phyloP scores from a whole-genome alignment of 1,284 basidiomycete genomes.

The Athelia psychrophila region DNA sequence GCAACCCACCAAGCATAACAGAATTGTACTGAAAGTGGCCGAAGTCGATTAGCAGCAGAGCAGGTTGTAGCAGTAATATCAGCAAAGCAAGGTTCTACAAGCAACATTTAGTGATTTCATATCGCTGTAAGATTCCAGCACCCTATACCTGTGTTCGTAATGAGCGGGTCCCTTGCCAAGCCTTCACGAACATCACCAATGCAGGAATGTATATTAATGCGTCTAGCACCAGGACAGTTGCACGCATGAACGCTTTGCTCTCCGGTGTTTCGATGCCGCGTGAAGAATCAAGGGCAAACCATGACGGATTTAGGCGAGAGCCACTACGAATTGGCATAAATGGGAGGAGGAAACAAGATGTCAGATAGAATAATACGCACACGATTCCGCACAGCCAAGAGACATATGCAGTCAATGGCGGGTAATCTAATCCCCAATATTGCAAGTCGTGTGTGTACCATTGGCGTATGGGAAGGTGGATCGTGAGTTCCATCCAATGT shows the following conservation, averaged over 20 bases:
- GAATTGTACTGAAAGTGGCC: conserved; percentile 96
- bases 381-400: conserved; percentile 77
- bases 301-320: conserved; percentile 62
- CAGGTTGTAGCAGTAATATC: conserved; percentile 81
- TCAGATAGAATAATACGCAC: conserved; percentile 32
- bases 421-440: conserved; percentile 94
- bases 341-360: conserved; percentile 5
- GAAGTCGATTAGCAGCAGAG: conserved; percentile 82
- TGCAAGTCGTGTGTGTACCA: conserved; percentile 89
- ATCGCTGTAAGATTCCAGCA: background rate
- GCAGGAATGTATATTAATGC: conserved; percentile 76
- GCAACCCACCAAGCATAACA: conserved; percentile 74
- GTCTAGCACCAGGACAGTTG: conserved; percentile 73
- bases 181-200: conserved; percentile 55
- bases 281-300: conserved; percentile 75
- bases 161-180: conserved; percentile 67
- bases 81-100: conserved; percentile 67
- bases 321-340: conserved; percentile 44
- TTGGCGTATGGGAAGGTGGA: conserved; percentile 65
- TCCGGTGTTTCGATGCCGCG: conserved; percentile 72
- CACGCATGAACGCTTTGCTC: conserved; percentile 79
- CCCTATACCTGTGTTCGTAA: conserved; percentile 70
- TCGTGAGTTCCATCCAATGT: conserved; percentile 91
- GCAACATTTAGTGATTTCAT: background rate
- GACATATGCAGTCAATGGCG: conserved; percentile 86